A percentile compares a stretch with the other conserved stretches of the same genome.
Evolutionary conservation across 1,284 basidiomycete species (phyloP).

Genomic region (Ustilago esculenta): DNA sequence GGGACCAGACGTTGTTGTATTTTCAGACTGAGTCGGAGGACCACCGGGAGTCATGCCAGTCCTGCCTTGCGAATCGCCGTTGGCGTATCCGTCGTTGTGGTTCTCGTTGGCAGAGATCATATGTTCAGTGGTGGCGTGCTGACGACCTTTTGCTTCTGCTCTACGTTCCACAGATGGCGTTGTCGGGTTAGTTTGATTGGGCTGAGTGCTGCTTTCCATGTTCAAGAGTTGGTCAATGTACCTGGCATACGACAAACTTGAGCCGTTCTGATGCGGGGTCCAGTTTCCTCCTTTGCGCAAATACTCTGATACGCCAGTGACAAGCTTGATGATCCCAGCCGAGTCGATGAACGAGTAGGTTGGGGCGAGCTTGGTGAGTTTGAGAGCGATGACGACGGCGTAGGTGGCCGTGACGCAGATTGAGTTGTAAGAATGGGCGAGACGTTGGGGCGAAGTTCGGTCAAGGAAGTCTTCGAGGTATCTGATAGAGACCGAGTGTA

Average conservation of each 20-base stretch:
- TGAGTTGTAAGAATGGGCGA: slow-evolving; percentile 44
- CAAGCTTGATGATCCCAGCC: slow-evolving; percentile 21
- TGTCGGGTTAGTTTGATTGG: not conserved
- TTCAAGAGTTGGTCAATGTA: slow-evolving; percentile 36
- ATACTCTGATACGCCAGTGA: slow-evolving; percentile 27
- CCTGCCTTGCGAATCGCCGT: slow-evolving; percentile 6
- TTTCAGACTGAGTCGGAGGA: no score
- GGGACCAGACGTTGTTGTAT: no score
- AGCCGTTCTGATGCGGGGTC: slow-evolving; percentile 39
- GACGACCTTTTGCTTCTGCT: not conserved
- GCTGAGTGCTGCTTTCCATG: slow-evolving; percentile 14
- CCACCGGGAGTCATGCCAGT: not conserved
- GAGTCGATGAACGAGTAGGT: slow-evolving; percentile 36
- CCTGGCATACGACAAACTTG: slow-evolving; percentile 33
- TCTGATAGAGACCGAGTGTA: slow-evolving; percentile 32
- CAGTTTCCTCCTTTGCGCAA: slow-evolving; percentile 32
- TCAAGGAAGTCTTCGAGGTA: slow-evolving; percentile 42
- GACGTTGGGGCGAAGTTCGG: slow-evolving; percentile 32
- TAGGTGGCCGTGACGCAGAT: slow-evolving; percentile 45
- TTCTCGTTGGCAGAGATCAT: not conserved
- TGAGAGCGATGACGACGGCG: slow-evolving; percentile 36
- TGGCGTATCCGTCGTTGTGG: not conserved
- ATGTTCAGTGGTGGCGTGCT: not conserved
- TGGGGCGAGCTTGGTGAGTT: slow-evolving; percentile 34
- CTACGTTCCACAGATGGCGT: slow-evolving; percentile 1